Conservation (phyloP, 805 yeast genomes). For the Kluyveromyces lactis region DNA sequence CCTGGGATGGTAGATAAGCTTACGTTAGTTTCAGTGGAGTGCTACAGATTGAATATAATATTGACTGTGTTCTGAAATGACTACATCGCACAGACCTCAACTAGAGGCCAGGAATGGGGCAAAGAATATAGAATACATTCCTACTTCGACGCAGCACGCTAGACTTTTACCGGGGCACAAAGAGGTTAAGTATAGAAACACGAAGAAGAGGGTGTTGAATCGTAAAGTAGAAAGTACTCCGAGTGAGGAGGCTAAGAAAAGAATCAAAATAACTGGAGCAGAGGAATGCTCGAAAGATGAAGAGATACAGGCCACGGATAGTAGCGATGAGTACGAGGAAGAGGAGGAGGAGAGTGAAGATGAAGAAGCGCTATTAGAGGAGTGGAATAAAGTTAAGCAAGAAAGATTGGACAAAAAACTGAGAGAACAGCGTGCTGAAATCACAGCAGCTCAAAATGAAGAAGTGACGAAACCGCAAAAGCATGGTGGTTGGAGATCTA, state of each 20-base stretch:
- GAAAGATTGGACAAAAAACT: conserved; percentile 26
- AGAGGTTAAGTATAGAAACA: conserved; percentile 40
- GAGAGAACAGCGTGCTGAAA: conserved; percentile 17
- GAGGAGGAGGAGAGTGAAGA: conserved; percentile 27
- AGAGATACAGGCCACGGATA: conserved; percentile 32
- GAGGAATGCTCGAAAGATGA: conserved; percentile 26
- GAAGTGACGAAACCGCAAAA: conserved; percentile 8
- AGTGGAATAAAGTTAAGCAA: conserved; percentile 32
- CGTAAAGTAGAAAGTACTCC: conserved; percentile 1
- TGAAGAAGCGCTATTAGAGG: conserved; percentile 36
- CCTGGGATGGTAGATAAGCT: too few species aligned
- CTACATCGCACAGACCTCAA: conserved; percentile 65
- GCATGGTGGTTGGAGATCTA: conserved; percentile 14
- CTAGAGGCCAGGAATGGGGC: conserved; percentile 55
- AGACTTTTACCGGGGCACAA: conserved; percentile 48
- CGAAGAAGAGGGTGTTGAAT: conserved; percentile 17
- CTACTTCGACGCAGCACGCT: conserved; percentile 44
- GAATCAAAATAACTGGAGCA: conserved; percentile 1
- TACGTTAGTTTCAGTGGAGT: too few species aligned
- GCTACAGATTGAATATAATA: too few species aligned
- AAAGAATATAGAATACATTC: conserved; percentile 29
- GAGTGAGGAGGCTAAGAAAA: conserved; percentile 8
- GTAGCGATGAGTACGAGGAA: conserved; percentile 28
- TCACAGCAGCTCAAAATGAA: conserved; percentile 14
- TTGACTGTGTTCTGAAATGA: conserved; percentile 33